Conservation (phyloP, 1,284 basidiomycete genomes). For the Trichosporon ovoides region DNA sequence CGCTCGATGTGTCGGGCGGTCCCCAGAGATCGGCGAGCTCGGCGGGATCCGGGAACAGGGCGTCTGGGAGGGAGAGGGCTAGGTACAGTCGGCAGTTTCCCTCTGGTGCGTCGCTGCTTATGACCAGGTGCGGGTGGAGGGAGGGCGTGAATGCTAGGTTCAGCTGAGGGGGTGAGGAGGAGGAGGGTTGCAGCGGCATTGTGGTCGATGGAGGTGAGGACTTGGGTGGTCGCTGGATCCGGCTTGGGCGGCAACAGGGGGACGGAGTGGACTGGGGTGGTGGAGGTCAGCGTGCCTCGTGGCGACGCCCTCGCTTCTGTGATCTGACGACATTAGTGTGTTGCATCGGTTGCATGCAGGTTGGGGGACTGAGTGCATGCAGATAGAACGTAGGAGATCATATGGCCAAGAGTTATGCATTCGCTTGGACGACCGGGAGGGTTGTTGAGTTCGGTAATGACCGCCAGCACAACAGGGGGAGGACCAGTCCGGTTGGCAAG, state of each 20-base stretch:
- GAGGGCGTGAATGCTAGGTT: constrained; percentile 7
- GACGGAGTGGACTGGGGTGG: background rate
- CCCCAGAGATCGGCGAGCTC: constrained; percentile 25
- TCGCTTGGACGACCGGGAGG: too few relatives aligned
- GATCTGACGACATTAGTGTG: too few relatives aligned
- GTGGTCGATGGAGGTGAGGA: background rate
- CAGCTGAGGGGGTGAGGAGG: constrained; percentile 1
- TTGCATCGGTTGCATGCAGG: too few relatives aligned
- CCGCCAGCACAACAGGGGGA: too few relatives aligned
- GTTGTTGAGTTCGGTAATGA: too few relatives aligned
- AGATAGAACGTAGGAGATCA: too few relatives aligned
- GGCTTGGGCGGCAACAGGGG: background rate
- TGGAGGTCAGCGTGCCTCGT: too few relatives aligned
- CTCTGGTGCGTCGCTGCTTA: background rate
- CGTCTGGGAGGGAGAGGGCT: constrained; percentile 31
- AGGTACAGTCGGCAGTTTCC: constrained; percentile 14
- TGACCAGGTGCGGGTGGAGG: constrained; percentile 13
- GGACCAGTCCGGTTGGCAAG: background rate
- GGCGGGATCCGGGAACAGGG: constrained; percentile 33
- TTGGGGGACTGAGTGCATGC: too few relatives aligned
- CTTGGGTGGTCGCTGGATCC: background rate
- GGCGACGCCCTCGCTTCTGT: too few relatives aligned
- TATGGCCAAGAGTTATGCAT: too few relatives aligned
- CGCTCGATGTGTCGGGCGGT: background rate
- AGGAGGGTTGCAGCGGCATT: background rate